Conservation (phyloP, 148 eudicot genomes). For the Diospyros lotus region DNA sequence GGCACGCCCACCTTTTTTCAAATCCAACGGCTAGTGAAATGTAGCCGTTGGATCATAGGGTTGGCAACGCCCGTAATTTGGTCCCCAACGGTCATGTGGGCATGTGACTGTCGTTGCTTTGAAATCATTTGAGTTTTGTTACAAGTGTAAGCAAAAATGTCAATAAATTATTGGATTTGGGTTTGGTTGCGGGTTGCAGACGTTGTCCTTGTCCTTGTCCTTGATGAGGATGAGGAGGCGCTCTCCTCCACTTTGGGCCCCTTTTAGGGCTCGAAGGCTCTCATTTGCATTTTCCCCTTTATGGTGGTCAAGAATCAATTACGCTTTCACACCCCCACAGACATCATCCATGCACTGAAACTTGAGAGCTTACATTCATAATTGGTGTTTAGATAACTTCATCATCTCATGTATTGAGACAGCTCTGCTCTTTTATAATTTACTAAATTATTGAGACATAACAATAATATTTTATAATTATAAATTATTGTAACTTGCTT, state of each 20-base stretch:
- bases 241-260: constrained; percentile 1
- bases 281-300: too few species aligned
- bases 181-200: neutral
- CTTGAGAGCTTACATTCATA: too few species aligned
- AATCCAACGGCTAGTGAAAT: constrained; percentile 64
- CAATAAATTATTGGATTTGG: neutral
- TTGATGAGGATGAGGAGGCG: neutral
- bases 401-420: too few species aligned
- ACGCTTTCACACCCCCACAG: too few species aligned
- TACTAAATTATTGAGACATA: too few species aligned
- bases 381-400: too few species aligned
- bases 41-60: constrained; percentile 41
- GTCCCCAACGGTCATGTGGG: constrained; percentile 34
- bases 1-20: constrained; percentile 21
- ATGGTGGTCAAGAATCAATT: too few species aligned
- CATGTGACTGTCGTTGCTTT: constrained; percentile 25
- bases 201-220: neutral
- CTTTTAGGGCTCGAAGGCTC: too few species aligned
- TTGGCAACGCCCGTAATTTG: constrained; percentile 5
- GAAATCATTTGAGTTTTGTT: constrained; percentile 20
- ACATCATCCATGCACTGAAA: too few species aligned
- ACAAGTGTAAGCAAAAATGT: neutral
- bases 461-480: too few species aligned
- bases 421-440: too few species aligned
- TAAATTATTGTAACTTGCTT: too few species aligned